A percentile compares a stretch with the other conserved stretches of the same genome.
Conservation (phyloP, 371 early-diverging fungal genomes). For the Massospora cicadina region DNA sequence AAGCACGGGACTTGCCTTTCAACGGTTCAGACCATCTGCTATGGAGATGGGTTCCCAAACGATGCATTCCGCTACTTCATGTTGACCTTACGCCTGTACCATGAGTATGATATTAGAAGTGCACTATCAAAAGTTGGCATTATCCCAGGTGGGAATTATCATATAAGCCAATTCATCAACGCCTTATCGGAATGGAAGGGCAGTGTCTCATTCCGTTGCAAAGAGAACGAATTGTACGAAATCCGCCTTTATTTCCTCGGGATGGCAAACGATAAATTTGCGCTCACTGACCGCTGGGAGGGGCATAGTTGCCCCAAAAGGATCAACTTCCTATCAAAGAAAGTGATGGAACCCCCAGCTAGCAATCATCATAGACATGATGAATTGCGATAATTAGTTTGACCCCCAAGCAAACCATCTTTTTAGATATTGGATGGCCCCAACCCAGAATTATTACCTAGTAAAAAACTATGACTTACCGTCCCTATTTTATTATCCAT, state of each 20-base stretch:
- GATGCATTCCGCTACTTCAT: constrained; percentile 27
- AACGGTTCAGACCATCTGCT: constrained; percentile 25
- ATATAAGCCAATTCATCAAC: background rate
- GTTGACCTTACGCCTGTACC: constrained; percentile 21
- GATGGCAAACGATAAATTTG: background rate
- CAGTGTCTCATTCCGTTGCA: constrained; percentile 2
- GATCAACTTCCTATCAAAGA: too few relatives aligned
- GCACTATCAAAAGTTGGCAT: constrained; percentile 22
- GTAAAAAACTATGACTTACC: too few relatives aligned
- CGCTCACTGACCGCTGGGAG: too few relatives aligned
- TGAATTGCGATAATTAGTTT: too few relatives aligned
- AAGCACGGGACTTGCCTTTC: constrained; percentile 47
- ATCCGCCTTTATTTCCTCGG: background rate
- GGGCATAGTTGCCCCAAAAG: too few relatives aligned
- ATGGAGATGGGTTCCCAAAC: constrained; percentile 20
- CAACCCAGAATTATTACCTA: too few relatives aligned
- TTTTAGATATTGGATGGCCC: too few relatives aligned
- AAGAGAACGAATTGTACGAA: background rate
- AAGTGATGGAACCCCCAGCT: too few relatives aligned
- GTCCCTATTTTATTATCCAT: too few relatives aligned
- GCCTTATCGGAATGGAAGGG: background rate
- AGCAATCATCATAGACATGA: too few relatives aligned
- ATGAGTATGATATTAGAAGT: constrained; percentile 24
- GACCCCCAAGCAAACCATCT: too few relatives aligned
- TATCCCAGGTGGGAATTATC: constrained; percentile 18